Conservation (phyloP, 2,329 filamentous ascomycete species). For the Bertia moriformis region DNA sequence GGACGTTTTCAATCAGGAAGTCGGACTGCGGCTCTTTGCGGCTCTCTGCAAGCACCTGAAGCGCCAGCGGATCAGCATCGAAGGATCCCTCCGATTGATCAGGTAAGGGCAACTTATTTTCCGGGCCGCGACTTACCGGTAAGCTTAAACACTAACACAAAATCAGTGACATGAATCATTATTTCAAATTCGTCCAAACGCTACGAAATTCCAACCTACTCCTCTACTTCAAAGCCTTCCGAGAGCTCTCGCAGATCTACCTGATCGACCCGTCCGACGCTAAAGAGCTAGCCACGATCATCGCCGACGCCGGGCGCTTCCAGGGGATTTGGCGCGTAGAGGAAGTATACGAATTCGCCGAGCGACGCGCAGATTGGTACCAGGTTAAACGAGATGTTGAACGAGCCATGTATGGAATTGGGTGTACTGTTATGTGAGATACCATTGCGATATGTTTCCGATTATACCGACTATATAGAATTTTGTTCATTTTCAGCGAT, state of each 20-base stretch:
- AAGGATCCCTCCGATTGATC: slow-evolving; percentile 82
- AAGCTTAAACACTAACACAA: not conserved
- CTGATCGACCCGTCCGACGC: slow-evolving; percentile 75
- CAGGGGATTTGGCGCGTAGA: slow-evolving; percentile 85
- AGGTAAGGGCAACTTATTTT: slow-evolving; percentile 21
- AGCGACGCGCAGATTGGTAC: slow-evolving; percentile 89
- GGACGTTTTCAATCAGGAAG: slow-evolving; percentile 96
- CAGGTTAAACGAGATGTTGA: slow-evolving; percentile 77
- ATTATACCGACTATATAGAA: too few species aligned
- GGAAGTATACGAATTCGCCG: slow-evolving; percentile 95
- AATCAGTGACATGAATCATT: slow-evolving; percentile 75
- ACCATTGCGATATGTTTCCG: too few species aligned
- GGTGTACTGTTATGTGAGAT: slow-evolving; percentile 67
- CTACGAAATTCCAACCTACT: slow-evolving; percentile 72
- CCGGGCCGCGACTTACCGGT: not conserved
- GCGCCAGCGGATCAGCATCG: slow-evolving; percentile 78
- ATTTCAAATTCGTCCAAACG: slow-evolving; percentile 69
- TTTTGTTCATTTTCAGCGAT: too few species aligned
- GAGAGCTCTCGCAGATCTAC: slow-evolving; percentile 90
- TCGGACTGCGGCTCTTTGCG: slow-evolving; percentile 80
- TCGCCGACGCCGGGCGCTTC: slow-evolving; percentile 81
- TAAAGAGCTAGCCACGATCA: slow-evolving; percentile 88
- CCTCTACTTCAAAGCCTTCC: slow-evolving; percentile 79
- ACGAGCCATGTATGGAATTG: slow-evolving; percentile 91
- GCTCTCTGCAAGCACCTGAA: slow-evolving; percentile 95